Conservation (phyloP, 225 moss, liverwort and hornwort species). For the Sphagnum tenellum region DNA sequence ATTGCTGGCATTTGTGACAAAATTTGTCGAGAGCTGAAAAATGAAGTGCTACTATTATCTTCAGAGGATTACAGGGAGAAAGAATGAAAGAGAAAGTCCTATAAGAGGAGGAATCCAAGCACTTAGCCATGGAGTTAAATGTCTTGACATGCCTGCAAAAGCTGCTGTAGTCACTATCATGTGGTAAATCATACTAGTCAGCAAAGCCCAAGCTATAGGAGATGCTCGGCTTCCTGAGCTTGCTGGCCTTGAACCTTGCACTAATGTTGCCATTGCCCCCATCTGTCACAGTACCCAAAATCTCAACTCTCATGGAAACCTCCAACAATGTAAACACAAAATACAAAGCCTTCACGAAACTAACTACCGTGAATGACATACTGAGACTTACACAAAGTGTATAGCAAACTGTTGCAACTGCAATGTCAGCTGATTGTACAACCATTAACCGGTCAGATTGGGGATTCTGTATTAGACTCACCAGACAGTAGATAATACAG, state of each 20-base stretch:
- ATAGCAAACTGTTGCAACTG: no score
- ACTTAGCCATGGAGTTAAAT: conserved; percentile 18
- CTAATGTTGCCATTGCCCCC: conserved; percentile 14
- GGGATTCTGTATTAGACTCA: conserved; percentile 6
- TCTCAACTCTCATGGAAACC: not conserved
- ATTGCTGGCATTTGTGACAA: no score
- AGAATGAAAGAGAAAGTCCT: conserved; percentile 1
- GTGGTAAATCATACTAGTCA: conserved; percentile 11
- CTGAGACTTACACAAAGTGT: no score
- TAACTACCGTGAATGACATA: no score
- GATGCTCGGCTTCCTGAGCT: conserved; percentile 13
- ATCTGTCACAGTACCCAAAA: conserved; percentile 11
- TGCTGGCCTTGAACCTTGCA: conserved; percentile 11
- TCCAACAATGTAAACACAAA: no score
- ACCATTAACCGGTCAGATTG: no score
- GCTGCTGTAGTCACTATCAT: not conserved
- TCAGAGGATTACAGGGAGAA: no score
- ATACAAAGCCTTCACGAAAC: not conserved
- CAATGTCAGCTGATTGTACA: no score
- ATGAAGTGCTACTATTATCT: no score
- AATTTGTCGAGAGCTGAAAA: no score
- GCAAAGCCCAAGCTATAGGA: conserved; percentile 14
- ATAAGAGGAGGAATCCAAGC: conserved; percentile 20
- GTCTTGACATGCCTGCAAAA: conserved; percentile 6
- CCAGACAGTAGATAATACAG: conserved; percentile 23